phyloP scores from a whole-genome alignment of 176 grass and related monocot genomes.

The Urochloa ruziziensis region DNA sequence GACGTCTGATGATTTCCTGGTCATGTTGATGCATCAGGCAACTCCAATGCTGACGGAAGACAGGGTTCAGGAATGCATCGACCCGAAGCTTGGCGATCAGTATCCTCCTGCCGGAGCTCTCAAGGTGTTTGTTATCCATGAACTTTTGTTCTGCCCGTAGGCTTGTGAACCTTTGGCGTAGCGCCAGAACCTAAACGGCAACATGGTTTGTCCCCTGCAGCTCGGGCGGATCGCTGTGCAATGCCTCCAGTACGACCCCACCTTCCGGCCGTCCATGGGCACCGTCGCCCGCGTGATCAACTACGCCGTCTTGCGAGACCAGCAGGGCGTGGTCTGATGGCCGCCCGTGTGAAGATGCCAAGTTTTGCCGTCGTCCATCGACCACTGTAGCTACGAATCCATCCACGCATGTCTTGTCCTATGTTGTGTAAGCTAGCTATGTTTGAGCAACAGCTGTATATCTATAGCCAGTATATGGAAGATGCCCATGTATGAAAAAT shows the following conservation, averaged over 20 bases:
- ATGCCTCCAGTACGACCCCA: slow-evolving; percentile 50
- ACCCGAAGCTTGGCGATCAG: slow-evolving; percentile 43
- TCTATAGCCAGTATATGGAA: not conserved
- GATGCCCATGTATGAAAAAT: not conserved
- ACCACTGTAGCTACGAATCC: not conserved
- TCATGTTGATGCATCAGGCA: slow-evolving; percentile 22
- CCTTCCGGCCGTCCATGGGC: slow-evolving; percentile 50
- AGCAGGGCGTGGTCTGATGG: slow-evolving; percentile 48
- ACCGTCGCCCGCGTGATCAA: slow-evolving; percentile 51
- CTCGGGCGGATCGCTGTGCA: slow-evolving; percentile 53
- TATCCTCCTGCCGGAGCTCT: slow-evolving; percentile 43
- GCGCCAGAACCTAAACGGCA: not conserved
- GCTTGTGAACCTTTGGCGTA: not conserved
- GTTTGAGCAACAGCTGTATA: not conserved
- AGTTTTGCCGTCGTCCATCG: slow-evolving; percentile 16
- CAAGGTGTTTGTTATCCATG: slow-evolving; percentile 29
- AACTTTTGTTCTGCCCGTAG: not conserved
- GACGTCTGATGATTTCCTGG: not conserved
- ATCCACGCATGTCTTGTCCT: not conserved
- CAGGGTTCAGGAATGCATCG: slow-evolving; percentile 56
- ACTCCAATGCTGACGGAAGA: slow-evolving; percentile 46
- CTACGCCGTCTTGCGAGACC: slow-evolving; percentile 49
- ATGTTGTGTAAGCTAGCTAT: not conserved
- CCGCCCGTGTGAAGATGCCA: not conserved
- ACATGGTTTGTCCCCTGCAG: slow-evolving; percentile 25